These are phyloP conservation scores for Trichoderma asperellum DNA, from an alignment of 2,329 filamentous ascomycete species.

Conservation along the genomic window DNA sequence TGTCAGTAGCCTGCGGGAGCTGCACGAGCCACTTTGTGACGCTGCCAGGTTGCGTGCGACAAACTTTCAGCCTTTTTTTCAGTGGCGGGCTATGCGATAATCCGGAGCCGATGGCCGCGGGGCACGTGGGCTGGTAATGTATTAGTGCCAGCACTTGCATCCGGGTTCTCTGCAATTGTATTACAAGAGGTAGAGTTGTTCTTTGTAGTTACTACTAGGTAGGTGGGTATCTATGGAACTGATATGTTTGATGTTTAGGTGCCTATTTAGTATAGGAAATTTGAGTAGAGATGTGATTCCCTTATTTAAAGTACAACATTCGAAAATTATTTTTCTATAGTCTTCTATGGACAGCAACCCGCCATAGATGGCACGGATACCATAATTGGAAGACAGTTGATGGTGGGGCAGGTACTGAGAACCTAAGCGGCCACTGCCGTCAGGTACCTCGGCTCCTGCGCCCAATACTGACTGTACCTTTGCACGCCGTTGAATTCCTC, in stretches of 20 bases:
- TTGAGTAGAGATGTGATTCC: not conserved
- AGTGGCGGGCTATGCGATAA: conserved; percentile 13
- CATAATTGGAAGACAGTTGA: not conserved
- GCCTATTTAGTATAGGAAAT: not conserved
- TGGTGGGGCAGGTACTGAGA: not conserved
- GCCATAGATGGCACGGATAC: too few species aligned
- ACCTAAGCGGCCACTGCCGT: not conserved
- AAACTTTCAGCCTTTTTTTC: conserved; percentile 4
- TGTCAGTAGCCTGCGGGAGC: conserved; percentile 25
- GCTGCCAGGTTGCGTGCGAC: conserved; percentile 11
- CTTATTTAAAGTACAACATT: not conserved
- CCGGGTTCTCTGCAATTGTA: not conserved
- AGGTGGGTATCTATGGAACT: not conserved
- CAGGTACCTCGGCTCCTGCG: not conserved
- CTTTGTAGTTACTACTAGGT: not conserved
- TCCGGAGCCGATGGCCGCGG: conserved; percentile 23
- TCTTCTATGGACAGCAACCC: not conserved
- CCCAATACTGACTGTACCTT: not conserved
- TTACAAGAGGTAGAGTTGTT: not conserved
- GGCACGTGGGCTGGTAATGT: conserved; percentile 21
- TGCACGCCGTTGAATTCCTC: not conserved
- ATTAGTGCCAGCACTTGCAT: not conserved
- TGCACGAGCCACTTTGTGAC: conserved; percentile 29
- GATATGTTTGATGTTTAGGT: too few species aligned
- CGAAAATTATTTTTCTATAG: not conserved